Evolutionary conservation across 2,329 filamentous ascomycete genomes (phyloP).

Genomic region (Ploettnerulaceae sp.): DNA sequence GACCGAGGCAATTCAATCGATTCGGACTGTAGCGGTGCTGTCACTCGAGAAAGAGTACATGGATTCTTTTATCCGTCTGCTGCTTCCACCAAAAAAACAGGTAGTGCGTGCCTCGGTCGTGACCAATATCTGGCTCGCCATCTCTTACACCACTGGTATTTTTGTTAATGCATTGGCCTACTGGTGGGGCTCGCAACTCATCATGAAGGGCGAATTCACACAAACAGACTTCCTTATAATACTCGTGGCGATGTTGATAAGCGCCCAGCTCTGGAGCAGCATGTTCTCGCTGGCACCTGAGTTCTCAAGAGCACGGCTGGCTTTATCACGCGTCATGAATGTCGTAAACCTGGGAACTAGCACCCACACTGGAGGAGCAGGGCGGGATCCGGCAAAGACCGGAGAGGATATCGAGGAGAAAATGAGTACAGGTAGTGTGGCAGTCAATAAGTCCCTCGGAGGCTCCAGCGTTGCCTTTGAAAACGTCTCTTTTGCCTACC

Average conservation of each 20-base stretch:
- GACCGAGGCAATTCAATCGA: constrained; percentile 61
- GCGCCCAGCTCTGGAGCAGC: constrained; percentile 67
- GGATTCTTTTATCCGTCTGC: constrained; percentile 48
- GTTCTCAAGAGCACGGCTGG: constrained; percentile 47
- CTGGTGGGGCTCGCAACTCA: constrained; percentile 72
- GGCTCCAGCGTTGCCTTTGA: constrained; percentile 44
- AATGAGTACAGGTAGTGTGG: constrained; percentile 6
- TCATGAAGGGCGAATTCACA: constrained; percentile 58
- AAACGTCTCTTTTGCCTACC: constrained; percentile 61
- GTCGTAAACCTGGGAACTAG: constrained; percentile 45
- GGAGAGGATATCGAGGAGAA: constrained; percentile 32
- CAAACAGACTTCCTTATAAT: constrained; percentile 70
- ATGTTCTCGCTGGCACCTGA: constrained; percentile 72
- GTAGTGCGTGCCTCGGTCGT: constrained; percentile 41
- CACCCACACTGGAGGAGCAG: background rate
- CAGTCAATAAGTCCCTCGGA: constrained; percentile 36
- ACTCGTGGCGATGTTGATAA: constrained; percentile 63
- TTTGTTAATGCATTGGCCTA: constrained; percentile 70
- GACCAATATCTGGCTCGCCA: constrained; percentile 47
- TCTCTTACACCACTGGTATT: constrained; percentile 57
- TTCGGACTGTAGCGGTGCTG: constrained; percentile 55
- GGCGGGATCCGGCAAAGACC: background rate
- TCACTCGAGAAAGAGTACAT: constrained; percentile 51
- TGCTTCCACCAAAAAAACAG: constrained; percentile 49
- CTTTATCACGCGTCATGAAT: constrained; percentile 43